Evolutionary conservation across 257 asterid species (phyloP).

Genomic region (Verbascum thapsus): DNA sequence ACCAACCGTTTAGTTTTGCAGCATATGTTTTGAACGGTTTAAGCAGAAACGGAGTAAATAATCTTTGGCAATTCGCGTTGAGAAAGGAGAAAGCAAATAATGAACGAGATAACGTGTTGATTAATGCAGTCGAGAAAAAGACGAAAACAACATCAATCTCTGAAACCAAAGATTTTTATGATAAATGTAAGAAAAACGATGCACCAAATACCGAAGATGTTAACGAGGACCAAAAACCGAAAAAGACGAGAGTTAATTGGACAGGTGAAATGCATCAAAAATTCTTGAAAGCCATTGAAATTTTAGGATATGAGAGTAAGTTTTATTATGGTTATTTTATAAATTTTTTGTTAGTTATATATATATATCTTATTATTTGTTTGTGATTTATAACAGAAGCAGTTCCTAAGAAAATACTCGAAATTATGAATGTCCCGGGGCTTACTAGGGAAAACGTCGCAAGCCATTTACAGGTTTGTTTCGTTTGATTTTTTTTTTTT

Average conservation of each 20-base stretch:
- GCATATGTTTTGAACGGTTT: constrained; percentile 41
- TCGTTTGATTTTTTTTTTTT: not conserved
- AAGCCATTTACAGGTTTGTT: constrained; percentile 79
- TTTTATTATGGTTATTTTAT: not conserved
- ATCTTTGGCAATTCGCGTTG: constrained; percentile 47
- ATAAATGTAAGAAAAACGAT: constrained; percentile 32
- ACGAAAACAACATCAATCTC: constrained; percentile 22
- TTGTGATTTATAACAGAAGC: constrained; percentile 40
- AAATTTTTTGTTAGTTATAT: not conserved
- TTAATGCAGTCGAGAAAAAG: constrained; percentile 26
- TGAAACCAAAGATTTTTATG: constrained; percentile 6
- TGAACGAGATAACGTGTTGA: constrained; percentile 16
- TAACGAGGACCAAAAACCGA: constrained; percentile 33
- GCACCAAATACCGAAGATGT: constrained; percentile 18
- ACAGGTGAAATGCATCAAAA: constrained; percentile 60
- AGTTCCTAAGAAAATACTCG: constrained; percentile 72
- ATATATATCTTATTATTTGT: not conserved
- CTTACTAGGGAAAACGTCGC: constrained; percentile 80
- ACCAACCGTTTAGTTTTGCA: constrained; percentile 35
- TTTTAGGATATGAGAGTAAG: constrained; percentile 57
- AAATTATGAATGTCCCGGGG: constrained; percentile 62
- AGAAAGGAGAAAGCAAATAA: constrained; percentile 34
- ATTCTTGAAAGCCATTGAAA: constrained; percentile 62
- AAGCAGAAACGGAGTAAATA: constrained; percentile 31
- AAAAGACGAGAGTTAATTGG: constrained; percentile 69